Conservation (phyloP, 805 yeast genomes). For the Limtongia smithiae region DNA sequence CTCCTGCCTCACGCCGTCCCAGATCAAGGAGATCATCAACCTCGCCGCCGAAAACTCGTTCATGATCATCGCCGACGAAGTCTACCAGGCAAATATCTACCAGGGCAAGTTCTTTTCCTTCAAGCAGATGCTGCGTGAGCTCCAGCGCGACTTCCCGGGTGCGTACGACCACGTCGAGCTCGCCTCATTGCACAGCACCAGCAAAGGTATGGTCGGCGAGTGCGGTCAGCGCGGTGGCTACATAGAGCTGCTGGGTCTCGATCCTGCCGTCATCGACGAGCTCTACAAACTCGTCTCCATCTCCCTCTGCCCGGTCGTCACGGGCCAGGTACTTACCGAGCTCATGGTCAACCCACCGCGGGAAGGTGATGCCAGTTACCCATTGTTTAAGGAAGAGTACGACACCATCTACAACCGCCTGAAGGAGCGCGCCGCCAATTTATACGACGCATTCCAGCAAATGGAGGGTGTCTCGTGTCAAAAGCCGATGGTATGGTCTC, state of each 20-base stretch:
- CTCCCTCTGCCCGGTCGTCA: slow-evolving; percentile 87
- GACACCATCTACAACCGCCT: slow-evolving; percentile 59
- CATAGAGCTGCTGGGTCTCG: slow-evolving; percentile 87
- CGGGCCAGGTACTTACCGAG: slow-evolving; percentile 92
- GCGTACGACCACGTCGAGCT: slow-evolving; percentile 70
- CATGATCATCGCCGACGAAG: slow-evolving; percentile 94
- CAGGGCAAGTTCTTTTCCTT: slow-evolving; percentile 65
- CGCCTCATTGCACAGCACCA: slow-evolving; percentile 94
- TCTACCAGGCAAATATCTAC: slow-evolving; percentile 90
- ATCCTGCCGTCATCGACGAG: slow-evolving; percentile 61
- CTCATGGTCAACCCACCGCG: slow-evolving; percentile 90
- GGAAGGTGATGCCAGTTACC: slow-evolving; percentile 71
- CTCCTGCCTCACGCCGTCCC: slow-evolving; percentile 60
- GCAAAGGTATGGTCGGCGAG: slow-evolving; percentile 96
- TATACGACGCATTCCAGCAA: slow-evolving; percentile 65
- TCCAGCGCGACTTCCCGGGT: slow-evolving; percentile 54
- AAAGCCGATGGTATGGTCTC: slow-evolving; percentile 48
- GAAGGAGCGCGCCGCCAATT: slow-evolving; percentile 55
- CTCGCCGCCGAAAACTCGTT: slow-evolving; percentile 83
- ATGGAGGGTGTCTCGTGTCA: slow-evolving; percentile 85
- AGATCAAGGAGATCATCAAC: slow-evolving; percentile 66
- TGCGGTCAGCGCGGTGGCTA: slow-evolving; percentile 99
- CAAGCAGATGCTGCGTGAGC: slow-evolving; percentile 68
- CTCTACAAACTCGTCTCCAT: slow-evolving; percentile 85
- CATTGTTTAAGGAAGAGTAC: slow-evolving; percentile 61